A percentile compares a stretch with the other conserved stretches of the same genome.
Conservation (phyloP, 2,329 filamentous ascomycete genomes). For the Aspergillus fijiensis region DNA sequence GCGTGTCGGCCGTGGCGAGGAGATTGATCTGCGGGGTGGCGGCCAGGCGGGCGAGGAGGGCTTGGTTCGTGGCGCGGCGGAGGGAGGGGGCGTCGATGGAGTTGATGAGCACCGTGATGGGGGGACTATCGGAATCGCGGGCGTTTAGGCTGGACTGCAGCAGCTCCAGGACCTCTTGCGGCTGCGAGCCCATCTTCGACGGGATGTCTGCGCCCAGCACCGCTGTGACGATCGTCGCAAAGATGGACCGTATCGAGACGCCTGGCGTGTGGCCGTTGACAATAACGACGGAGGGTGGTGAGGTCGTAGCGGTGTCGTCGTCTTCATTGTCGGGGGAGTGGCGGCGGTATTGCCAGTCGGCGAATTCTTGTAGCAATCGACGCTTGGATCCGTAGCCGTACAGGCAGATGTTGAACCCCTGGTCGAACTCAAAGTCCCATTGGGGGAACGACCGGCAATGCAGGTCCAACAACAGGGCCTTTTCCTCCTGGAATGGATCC, state of each 20-base stretch:
- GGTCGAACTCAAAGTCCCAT: conserved; percentile 85
- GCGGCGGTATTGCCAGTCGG: conserved; percentile 62
- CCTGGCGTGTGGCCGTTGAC: conserved; percentile 74
- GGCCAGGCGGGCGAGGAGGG: conserved; percentile 73
- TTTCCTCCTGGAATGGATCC: conserved; percentile 70
- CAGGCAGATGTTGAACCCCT: conserved; percentile 84
- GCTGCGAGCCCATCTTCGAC: conserved; percentile 61
- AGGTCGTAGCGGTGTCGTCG: conserved; percentile 23
- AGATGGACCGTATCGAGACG: conserved; percentile 46
- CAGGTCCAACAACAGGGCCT: conserved; percentile 68
- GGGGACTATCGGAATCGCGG: conserved; percentile 37
- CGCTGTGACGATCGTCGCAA: conserved; percentile 63
- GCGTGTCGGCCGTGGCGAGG: conserved; percentile 80
- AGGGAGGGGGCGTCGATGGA: conserved; percentile 80
- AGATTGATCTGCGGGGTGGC: conserved; percentile 70
- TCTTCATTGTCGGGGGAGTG: conserved; percentile 21
- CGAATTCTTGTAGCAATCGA: conserved; percentile 70
- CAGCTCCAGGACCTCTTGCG: conserved; percentile 65
- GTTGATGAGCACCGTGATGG: conserved; percentile 72
- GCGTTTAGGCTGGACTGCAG: conserved; percentile 62
- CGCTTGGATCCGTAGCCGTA: conserved; percentile 94
- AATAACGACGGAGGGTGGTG: conserved; percentile 65
- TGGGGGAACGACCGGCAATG: conserved; percentile 83
- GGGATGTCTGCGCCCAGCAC: conserved; percentile 48
- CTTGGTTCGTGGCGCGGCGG: conserved; percentile 68